phyloP scores from a whole-genome alignment of 2,329 filamentous ascomycete species.

The Phialophora expanda region DNA sequence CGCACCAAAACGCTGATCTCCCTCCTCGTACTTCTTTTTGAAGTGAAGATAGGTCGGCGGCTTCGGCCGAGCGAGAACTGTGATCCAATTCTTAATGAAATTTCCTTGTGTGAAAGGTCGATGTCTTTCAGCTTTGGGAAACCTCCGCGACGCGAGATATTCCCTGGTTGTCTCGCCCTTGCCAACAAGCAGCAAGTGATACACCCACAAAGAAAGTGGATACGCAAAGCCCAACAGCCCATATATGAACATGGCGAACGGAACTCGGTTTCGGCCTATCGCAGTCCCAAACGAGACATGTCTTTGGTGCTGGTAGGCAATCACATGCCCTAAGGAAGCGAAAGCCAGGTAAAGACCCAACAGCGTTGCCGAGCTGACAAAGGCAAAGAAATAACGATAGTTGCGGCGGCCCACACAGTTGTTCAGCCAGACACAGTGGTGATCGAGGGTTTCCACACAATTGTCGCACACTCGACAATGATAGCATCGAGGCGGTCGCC shows the following conservation, averaged over 20 bases:
- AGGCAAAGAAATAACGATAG: constrained; percentile 96
- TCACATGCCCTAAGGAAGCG: constrained; percentile 78
- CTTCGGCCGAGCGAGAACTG: constrained; percentile 80
- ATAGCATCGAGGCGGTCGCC: constrained; percentile 92
- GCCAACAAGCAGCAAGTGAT: constrained; percentile 89
- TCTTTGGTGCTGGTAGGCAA: constrained; percentile 71
- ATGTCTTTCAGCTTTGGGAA: constrained; percentile 87
- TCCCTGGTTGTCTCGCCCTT: constrained; percentile 94
- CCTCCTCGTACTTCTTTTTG: constrained; percentile 74
- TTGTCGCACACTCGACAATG: constrained; percentile 97
- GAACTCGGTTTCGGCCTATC: constrained; percentile 73
- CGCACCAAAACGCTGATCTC: constrained; percentile 81
- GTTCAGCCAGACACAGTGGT: constrained; percentile 99
- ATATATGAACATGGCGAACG: constrained; percentile 89
- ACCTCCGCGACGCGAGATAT: constrained; percentile 95
- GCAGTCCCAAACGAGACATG: constrained; percentile 70
- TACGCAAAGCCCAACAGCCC: constrained; percentile 76
- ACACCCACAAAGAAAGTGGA: constrained; percentile 79
- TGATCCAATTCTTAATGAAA: constrained; percentile 76
- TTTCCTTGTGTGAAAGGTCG: constrained; percentile 83
- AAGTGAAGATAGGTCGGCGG: constrained; percentile 89
- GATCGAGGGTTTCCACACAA: constrained; percentile 95
- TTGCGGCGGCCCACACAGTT: constrained; percentile 97
- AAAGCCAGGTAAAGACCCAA: constrained; percentile 77
- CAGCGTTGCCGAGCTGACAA: constrained; percentile 79